These are phyloP conservation scores for Heracleum sosnowskyi DNA, from an alignment of 129 eudicot genomes.

Conservation along the genomic window DNA sequence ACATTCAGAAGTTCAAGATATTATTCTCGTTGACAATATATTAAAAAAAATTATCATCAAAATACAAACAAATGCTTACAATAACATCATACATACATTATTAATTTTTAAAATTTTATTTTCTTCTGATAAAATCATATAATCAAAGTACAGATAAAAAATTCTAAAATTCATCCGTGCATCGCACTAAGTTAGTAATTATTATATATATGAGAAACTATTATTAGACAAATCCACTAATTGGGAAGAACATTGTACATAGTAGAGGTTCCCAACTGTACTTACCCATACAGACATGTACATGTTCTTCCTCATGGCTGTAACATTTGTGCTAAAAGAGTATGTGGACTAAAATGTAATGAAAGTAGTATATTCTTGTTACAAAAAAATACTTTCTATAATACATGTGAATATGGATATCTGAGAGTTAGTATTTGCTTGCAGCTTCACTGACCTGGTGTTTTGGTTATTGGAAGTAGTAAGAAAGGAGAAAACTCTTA, in stretches of 20 bases:
- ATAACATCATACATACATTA: too few relatives aligned
- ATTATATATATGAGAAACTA: too few relatives aligned
- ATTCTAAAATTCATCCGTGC: too few relatives aligned
- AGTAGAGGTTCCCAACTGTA: not conserved
- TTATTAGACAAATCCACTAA: not conserved
- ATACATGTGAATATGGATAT: not conserved
- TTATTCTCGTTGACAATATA: too few relatives aligned
- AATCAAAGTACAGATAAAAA: too few relatives aligned
- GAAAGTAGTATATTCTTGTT: not conserved
- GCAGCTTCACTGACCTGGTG: constrained; percentile 97
- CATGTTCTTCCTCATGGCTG: not conserved
- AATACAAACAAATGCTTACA: too few relatives aligned
- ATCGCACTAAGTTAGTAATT: too few relatives aligned
- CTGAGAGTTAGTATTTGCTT: constrained; percentile 13
- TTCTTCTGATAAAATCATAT: too few relatives aligned
- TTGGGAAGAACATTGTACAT: not conserved
- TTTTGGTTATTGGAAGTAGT: constrained; percentile 99
- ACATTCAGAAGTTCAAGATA: too few relatives aligned
- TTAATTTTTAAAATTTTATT: too few relatives aligned
- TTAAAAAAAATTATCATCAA: too few relatives aligned
- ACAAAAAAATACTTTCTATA: not conserved
- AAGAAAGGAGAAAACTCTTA: constrained; percentile 98
- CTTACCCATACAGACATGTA: not conserved
- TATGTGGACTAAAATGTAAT: not conserved
- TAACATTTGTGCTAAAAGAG: not conserved